Evolutionary conservation across 306 rosid genomes (phyloP), one percentile per base, ranked within the genome.

Genomic region (Cicer pinnatifidum): DNA sequence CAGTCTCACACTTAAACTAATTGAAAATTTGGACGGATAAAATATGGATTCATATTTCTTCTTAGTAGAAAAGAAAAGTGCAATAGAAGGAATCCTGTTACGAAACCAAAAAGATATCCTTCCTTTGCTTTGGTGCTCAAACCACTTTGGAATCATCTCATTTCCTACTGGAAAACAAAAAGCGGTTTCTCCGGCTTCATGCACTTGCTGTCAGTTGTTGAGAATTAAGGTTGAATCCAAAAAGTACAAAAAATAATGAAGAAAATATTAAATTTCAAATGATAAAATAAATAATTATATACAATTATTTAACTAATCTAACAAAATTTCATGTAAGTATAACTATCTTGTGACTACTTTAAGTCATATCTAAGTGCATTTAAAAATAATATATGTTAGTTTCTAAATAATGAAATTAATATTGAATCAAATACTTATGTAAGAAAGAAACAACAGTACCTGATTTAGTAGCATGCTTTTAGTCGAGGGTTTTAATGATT

Each of bases 401-500:
- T 1, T 39, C 1, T 7, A 8, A 11, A 11, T 47, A 1, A 15
- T 6, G 9, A 10, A 46, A 19, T 53, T 4, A 51, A 1, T 51
- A 60, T 15, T 0, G 5, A 47, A 8, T 38, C 39, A 15, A 69
- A 13, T 38, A 4, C 23, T 57, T 57, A 45, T 12, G 9, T 5
- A 8, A 2, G 39, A 5, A 0, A 7, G 28, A 5, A 11, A 13
- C 15, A 45, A 45, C 0, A 7, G 11, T 38, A 78, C 82, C 72
- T 79, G 19, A 11, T 3, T 43, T 0, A 72, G 4, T 16, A 72
- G 8, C 38, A 72, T 7, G 45, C 12, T 72, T 62, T 20, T 51
- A 7, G 67, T 17, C 0, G 63, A 41, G 8, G 72, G 15, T 43
- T 3, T 80, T 72, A 68, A 74, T 1, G 39, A 50, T n/a, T 11